A percentile compares a stretch with the other conserved stretches of the same genome.
phyloP scores from a whole-genome alignment of 2,329 filamentous ascomycete genomes.

The Byssoonygena ceratinophila region DNA sequence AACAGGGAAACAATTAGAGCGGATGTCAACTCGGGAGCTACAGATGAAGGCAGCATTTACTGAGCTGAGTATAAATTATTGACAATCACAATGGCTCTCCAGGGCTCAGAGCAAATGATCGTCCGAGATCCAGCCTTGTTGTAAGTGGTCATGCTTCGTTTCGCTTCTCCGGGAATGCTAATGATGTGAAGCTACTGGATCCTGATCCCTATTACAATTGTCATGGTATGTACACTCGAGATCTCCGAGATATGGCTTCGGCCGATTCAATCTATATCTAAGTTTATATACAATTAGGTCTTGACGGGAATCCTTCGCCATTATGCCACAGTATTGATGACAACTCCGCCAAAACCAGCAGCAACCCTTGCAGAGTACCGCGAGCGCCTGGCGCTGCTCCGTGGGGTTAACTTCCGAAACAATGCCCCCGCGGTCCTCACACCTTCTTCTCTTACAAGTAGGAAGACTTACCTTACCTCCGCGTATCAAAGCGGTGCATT shows the following conservation, averaged over 20 bases:
- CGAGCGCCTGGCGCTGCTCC: constrained; percentile 75
- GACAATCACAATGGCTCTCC: constrained; percentile 55
- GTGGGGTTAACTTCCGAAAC: constrained; percentile 70
- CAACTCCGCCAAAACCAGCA: constrained; percentile 67
- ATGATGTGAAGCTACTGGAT: constrained; percentile 77
- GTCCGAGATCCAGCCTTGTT: constrained; percentile 96
- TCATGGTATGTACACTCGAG: constrained; percentile 59
- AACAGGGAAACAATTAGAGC: too few relatives aligned
- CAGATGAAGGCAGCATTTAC: background rate
- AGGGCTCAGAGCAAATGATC: constrained; percentile 85
- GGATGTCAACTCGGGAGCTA: too few relatives aligned
- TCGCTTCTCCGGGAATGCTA: too few relatives aligned
- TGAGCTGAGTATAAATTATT: background rate
- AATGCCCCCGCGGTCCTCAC: constrained; percentile 77
- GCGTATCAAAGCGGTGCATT: constrained; percentile 79
- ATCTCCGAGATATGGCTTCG: background rate
- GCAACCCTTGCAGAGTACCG: constrained; percentile 52
- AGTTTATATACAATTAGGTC: constrained; percentile 44
- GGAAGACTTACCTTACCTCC: constrained; percentile 69
- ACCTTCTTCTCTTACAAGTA: constrained; percentile 61
- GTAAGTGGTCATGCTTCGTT: constrained; percentile 44
- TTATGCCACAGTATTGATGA: constrained; percentile 88
- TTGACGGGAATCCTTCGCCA: constrained; percentile 91
- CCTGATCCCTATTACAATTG: constrained; percentile 87
- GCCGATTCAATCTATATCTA: background rate